phyloP scores from a whole-genome alignment of 2,329 filamentous ascomycete genomes.

The Pyrenophora graminea region DNA sequence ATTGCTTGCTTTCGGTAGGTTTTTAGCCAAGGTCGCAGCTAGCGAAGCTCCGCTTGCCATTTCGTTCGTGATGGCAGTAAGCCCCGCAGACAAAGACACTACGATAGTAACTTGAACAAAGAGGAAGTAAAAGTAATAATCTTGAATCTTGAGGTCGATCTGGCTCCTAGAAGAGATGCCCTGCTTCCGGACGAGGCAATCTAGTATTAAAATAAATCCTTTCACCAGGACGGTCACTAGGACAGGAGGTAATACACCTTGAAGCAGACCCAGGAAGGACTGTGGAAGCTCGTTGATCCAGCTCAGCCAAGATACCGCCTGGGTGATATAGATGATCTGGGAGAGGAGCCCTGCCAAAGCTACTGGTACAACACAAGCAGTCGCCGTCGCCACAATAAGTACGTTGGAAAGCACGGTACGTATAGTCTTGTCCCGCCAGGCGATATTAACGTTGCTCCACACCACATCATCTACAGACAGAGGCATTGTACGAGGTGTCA shows the following conservation, averaged over 20 bases:
- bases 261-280: constrained; percentile 7
- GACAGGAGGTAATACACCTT: constrained; percentile 10
- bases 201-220: constrained; percentile 1
- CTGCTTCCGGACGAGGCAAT: constrained; percentile 11
- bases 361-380: constrained; percentile 9
- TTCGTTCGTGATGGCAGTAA: constrained; percentile 17
- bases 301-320: constrained; percentile 7
- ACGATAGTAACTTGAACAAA: constrained; percentile 13
- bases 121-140: constrained; percentile 22
- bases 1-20: constrained; percentile 22
- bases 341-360: constrained; percentile 13
- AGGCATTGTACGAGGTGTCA: constrained; percentile 9
- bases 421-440: constrained; percentile 11
- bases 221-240: constrained; percentile 7
- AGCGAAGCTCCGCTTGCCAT: constrained; percentile 4
- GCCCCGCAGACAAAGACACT: constrained; percentile 12
- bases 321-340: constrained; percentile 14
- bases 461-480: constrained; percentile 8
- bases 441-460: constrained; percentile 15
- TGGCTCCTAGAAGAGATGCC: constrained; percentile 9
- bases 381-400: constrained; percentile 1
- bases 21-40: constrained; percentile 18
- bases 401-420: constrained; percentile 8
- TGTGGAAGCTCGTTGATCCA: constrained; percentile 12
- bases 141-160: constrained; percentile 12